phyloP scores from a whole-genome alignment of 352 stramenopile genomes.

The Phytophthora chlamydospora region DNA sequence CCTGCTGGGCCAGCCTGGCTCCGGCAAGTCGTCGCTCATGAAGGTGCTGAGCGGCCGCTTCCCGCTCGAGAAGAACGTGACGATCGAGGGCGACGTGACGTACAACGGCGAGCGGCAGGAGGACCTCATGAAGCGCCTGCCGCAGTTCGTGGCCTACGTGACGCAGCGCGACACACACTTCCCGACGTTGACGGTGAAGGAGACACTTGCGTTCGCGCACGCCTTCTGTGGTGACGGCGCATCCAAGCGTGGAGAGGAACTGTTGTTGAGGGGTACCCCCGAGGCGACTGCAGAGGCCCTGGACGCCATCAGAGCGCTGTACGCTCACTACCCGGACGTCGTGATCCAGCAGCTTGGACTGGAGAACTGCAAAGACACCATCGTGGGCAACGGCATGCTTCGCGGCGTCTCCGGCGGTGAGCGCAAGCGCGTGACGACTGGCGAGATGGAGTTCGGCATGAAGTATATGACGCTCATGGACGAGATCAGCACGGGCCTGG shows the following conservation, averaged over 20 bases:
- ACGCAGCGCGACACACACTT: constrained; percentile 87
- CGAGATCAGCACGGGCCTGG: constrained; percentile 70
- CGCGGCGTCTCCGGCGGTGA: constrained; percentile 68
- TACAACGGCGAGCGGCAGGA: constrained; percentile 24
- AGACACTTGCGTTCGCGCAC: constrained; percentile 58
- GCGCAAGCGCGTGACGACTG: constrained; percentile 74
- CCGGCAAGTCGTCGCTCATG: constrained; percentile 32
- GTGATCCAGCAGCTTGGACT: constrained; percentile 29
- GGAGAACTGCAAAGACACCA: constrained; percentile 49
- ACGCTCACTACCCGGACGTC: constrained; percentile 32
- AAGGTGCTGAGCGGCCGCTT: constrained; percentile 28
- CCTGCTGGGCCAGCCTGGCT: constrained; percentile 24
- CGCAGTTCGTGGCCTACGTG: constrained; percentile 56
- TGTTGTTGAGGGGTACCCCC: constrained; percentile 45
- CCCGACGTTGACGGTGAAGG: constrained; percentile 55
- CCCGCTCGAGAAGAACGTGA: constrained; percentile 29
- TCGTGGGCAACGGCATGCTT: constrained; percentile 58
- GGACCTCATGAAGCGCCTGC: constrained; percentile 38
- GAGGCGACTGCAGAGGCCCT: constrained; percentile 36
- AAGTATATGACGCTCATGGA: constrained; percentile 85
- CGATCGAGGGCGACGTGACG: constrained; percentile 23
- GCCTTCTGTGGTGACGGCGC: constrained; percentile 43
- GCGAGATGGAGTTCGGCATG: constrained; percentile 90
- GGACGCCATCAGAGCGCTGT: constrained; percentile 25
- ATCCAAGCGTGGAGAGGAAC: constrained; percentile 29